Percentiles rank a stretch among this genome's conserved stretches.
Evolutionary conservation across 805 yeast species (phyloP).

Genomic region (Saturnispora halmiae): DNA sequence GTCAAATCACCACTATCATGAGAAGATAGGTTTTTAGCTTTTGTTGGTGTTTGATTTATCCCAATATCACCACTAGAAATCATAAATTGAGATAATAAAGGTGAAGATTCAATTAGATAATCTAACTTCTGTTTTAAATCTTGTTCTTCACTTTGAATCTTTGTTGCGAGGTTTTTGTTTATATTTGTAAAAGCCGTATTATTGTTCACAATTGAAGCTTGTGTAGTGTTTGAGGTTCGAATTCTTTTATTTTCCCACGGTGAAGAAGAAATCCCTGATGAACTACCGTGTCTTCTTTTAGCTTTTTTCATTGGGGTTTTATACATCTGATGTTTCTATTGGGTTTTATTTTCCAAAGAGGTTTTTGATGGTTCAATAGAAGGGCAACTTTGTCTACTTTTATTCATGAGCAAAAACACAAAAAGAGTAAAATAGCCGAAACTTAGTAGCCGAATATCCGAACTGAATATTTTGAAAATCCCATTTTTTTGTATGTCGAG

Average conservation of each 20-base stretch:
- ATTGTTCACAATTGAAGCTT: neutral
- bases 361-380: too few species aligned
- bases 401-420: too few species aligned
- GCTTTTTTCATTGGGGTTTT: too few species aligned
- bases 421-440: too few species aligned
- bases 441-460: too few species aligned
- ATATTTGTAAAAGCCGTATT: neutral
- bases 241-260: neutral
- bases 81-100: neutral
- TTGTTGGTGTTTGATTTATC: neutral
- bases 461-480: too few species aligned
- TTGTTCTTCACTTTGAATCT: neutral
- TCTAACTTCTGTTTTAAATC: neutral
- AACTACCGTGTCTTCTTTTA: too few species aligned
- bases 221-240: neutral
- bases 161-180: neutral
- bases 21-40: neutral
- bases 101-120: neutral
- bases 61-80: neutral
- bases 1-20: neutral
- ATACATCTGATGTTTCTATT: too few species aligned
- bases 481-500: too few species aligned
- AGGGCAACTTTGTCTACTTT: too few species aligned
- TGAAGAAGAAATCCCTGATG: neutral
- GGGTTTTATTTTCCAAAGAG: too few species aligned